These are phyloP conservation scores for Paspalum notatum DNA, from an alignment of 176 grass and related monocot species.

Conservation along the genomic window DNA sequence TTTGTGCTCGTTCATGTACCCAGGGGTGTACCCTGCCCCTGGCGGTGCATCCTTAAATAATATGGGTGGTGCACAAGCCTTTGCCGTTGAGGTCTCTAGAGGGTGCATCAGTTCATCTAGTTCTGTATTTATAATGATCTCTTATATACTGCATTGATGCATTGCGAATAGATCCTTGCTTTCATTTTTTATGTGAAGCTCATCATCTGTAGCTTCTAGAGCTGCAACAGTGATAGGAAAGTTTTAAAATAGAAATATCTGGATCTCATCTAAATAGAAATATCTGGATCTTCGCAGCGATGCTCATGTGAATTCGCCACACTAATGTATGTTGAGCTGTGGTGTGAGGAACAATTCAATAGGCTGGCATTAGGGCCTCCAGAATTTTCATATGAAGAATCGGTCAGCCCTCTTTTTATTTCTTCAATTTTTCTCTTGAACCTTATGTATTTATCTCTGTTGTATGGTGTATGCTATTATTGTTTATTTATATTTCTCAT, in stretches of 20 bases:
- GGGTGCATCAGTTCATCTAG: too few species aligned
- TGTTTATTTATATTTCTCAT: conserved; percentile 33
- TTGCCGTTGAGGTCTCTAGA: too few species aligned
- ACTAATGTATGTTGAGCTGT: conserved; percentile 86
- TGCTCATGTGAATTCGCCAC: conserved; percentile 82
- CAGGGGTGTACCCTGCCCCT: too few species aligned
- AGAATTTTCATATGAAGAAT: conserved; percentile 87
- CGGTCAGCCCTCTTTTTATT: conserved; percentile 49
- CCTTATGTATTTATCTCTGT: conserved; percentile 30
- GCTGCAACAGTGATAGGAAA: background rate
- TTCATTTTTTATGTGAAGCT: background rate
- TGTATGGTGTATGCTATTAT: conserved; percentile 20
- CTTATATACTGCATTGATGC: too few species aligned
- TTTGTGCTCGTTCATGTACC: too few species aligned
- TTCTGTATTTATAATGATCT: too few species aligned
- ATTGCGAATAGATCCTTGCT: background rate
- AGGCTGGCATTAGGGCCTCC: conserved; percentile 66
- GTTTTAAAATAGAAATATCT: too few species aligned
- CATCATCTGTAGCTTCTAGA: background rate
- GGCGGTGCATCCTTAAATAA: too few species aligned
- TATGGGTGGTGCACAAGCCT: too few species aligned
- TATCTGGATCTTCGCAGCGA: conserved; percentile 55
- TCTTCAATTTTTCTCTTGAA: conserved; percentile 15
- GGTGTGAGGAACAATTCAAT: conserved; percentile 96
- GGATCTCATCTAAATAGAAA: too few species aligned